Base-by-base conservation (phyloP, 179 eudicot species). In the Pouteria campechiana region DNA sequence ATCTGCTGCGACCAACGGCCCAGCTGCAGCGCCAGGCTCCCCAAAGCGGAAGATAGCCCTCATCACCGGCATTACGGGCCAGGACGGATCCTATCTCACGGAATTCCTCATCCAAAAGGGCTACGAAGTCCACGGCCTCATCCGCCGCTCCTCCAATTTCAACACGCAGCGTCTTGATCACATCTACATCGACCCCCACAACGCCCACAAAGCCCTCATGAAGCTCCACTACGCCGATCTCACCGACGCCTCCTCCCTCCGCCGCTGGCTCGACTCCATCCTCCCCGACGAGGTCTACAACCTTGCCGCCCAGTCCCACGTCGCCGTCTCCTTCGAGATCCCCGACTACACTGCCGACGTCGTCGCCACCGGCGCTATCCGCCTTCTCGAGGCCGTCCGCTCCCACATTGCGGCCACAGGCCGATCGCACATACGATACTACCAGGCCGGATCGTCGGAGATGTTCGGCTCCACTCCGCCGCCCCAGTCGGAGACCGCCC, bases 401-500 rank as follows among this genome's bases (percentile, higher is more conserved):
- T 82, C 96, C 25, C 96, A 90, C 53, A 68, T 86, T 41, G 13
- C 61, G 29, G 73, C 77, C n/a, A 69, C 86, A 1, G 90, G 94
- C 22, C 46, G 96, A 49, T 33, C 53, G 10, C 61, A 76, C 58
- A 50, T 85, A 2, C 56, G 53, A 68, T 90, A 90, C 55, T 90
- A 90, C 48, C 98, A 90, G 18, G 98, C 98, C 1, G 98, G 98
- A 3, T 86, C 96, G 0, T 82, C 94, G 1, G 98, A 90, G 63
- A 90, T 90, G 98, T 90, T 79, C 50, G 98, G 98, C 48, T 63
- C 96, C 42, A 90, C 96, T 1, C 84, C 88, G 6, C 98, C 98
- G 0, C 96, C 96, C 0, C 96, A 90, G 21, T 38, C 66, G 1
- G 98, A 90, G 41, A 22, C 56, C 1, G 60, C 98, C 2, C 96